Base-by-base conservation (phyloP, 371 early-diverging fungal genomes). In the Mucor plumbeus region DNA sequence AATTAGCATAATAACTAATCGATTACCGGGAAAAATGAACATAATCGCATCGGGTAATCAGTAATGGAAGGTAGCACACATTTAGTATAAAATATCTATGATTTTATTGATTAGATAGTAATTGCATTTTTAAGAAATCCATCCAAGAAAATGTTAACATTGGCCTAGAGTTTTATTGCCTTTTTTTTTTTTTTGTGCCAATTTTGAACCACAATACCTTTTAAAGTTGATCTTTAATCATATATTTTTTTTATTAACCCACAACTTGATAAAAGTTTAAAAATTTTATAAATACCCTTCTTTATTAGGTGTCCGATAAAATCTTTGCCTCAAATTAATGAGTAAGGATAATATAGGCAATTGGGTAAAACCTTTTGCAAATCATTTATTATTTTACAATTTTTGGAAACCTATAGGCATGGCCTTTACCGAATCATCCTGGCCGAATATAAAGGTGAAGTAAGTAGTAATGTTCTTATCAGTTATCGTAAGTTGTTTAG, bases 301-400 rank as follows among this genome's bases (percentile, higher is more conserved):
- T 7, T n/a, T 31, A 0, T 36, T 57, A 34, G 57, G 43, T 41
- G 41, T 35, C 26, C 53, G 43, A 63, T 63, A 35, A 44, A 70
- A 53, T 26, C 71, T 54, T 79, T 79, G 80, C 80, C 80, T 79
- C 76, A 79, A 79, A 76, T 75, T 68, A 74, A 80, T 77, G 80
- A 80, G 80, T 77, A 80, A 80, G 80, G 80, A 80, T 80, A 77
- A 80, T 80, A 77, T 77, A 77, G 80, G 76, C 80, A 77, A 61
- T 65, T 75, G 78, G 80, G 69, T 77, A 75, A 80, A 61, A 67
- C 80, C 76, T 71, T 72, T 68, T 78, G 77, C 75, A 74, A 63
- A 63, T 36, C 50, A 54, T 57, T 59, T 57, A 64, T 59, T 65
- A 53, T 53, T 68, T 65, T 58, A 57, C 68, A 75, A 80, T 77